Conservation (phyloP, 495 filamentous ascomycete genomes). For the Choiromyces venosus region DNA sequence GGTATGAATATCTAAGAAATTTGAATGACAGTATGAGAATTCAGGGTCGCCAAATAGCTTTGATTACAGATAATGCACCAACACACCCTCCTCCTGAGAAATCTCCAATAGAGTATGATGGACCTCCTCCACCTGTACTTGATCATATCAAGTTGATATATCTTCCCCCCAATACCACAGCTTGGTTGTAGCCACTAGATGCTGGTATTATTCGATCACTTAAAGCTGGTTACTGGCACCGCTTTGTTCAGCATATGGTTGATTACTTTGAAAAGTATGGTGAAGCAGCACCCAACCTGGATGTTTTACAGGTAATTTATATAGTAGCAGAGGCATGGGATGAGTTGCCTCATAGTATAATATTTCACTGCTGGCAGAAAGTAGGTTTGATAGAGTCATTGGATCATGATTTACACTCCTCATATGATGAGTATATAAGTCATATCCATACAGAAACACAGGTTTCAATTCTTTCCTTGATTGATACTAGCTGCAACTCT, state of each 20-base stretch:
- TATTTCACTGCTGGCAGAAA: constrained; percentile 4
- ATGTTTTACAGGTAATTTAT: constrained; percentile 16
- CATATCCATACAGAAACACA: no score
- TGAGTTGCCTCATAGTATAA: not conserved
- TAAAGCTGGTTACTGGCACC: constrained; percentile 5
- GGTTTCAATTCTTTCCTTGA: no score
- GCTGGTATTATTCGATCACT: constrained; percentile 19
- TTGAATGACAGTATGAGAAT: constrained; percentile 28
- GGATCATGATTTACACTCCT: not conserved
- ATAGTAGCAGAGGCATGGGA: constrained; percentile 1
- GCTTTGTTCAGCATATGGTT: constrained; percentile 7
- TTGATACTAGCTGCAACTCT: no score
- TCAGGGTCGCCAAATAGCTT: constrained; percentile 33
- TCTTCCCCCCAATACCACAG: constrained; percentile 13
- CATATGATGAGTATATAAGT: no score
- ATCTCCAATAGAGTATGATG: not conserved
- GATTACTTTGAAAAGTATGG: constrained; percentile 5
- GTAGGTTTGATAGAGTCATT: not conserved
- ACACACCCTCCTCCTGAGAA: constrained; percentile 30
- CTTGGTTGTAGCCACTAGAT: constrained; percentile 10
- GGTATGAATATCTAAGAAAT: constrained; percentile 36
- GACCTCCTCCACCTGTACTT: constrained; percentile 17
- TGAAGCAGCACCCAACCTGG: not conserved
- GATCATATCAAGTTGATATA: constrained; percentile 11
- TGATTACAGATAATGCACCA: constrained; percentile 41